phyloP scores from a whole-genome alignment of 192 early-diverging fungal genomes.

The Dissophora ornata region DNA sequence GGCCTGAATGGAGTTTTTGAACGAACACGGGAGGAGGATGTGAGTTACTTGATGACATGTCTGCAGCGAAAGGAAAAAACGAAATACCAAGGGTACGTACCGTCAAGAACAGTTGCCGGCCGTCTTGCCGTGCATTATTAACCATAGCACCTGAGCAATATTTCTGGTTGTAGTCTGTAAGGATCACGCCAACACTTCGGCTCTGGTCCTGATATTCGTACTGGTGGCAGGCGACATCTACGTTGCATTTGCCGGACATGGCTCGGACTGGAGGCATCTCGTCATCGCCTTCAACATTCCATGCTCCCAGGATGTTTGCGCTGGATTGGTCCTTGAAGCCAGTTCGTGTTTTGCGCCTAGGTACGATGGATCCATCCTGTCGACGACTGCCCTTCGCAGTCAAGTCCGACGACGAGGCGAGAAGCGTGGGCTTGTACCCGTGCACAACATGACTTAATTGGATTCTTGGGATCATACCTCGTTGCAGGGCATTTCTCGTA shows the following conservation, averaged over 20 bases:
- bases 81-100: too few species aligned
- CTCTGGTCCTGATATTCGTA: conserved; percentile 49
- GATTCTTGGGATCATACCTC: conserved; percentile 28
- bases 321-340: conserved; percentile 18
- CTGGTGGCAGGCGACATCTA: conserved; percentile 55
- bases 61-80: background rate
- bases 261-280: conserved; percentile 5
- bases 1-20: conserved; percentile 22
- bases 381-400: conserved; percentile 19
- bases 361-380: conserved; percentile 22
- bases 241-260: conserved; percentile 58
- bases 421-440: conserved; percentile 55
- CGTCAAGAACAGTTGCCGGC: conserved; percentile 59
- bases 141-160: conserved; percentile 60
- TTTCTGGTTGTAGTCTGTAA: conserved; percentile 60
- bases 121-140: conserved; percentile 57
- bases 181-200: conserved; percentile 55
- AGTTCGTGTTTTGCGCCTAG: background rate
- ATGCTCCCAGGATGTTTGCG: background rate
- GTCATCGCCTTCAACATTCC: background rate
- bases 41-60: too few species aligned
- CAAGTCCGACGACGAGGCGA: conserved; percentile 20
- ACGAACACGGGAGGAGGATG: background rate
- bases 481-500: conserved; percentile 8
- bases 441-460: conserved; percentile 52